Conservation (phyloP, 1,139 yeast species). For the Pichia inconspicua region DNA sequence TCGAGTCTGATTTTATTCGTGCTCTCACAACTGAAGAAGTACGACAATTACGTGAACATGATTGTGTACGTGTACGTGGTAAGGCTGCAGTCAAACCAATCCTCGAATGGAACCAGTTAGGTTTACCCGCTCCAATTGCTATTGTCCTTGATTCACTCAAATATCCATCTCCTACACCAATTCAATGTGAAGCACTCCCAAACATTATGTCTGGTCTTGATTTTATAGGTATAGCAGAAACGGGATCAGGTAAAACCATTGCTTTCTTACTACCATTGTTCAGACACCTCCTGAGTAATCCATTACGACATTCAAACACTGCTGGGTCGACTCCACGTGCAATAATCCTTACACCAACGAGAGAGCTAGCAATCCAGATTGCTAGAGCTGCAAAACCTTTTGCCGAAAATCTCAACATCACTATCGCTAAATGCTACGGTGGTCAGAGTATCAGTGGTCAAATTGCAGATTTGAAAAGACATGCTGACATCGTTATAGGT, state of each 20-base stretch:
- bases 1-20: conserved; percentile 51
- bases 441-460: conserved; percentile 82
- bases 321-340: conserved; percentile 63
- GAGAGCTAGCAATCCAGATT: conserved; percentile 88
- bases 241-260: conserved; percentile 94
- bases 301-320: conserved; percentile 7
- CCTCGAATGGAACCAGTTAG: conserved; percentile 71
- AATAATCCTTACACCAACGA: conserved; percentile 78
- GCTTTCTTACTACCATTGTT: conserved; percentile 80
- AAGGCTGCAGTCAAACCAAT: conserved; percentile 58
- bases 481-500: conserved; percentile 78
- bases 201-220: conserved; percentile 86
- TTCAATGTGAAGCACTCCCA: conserved; percentile 89
- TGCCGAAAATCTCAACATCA: conserved; percentile 39
- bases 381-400: conserved; percentile 59
- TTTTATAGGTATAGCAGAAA: conserved; percentile 88
- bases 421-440: conserved; percentile 85
- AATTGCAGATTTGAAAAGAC: conserved; percentile 70
- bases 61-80: conserved; percentile 41
- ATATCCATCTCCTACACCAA: conserved; percentile 68
- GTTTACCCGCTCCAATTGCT: conserved; percentile 56
- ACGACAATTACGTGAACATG: conserved; percentile 40
- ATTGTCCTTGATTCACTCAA: conserved; percentile 38
- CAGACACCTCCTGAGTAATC: conserved; percentile 56
- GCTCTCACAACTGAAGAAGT: conserved; percentile 45